Evolutionary conservation across 1,284 basidiomycete species (phyloP), one percentile per base, ranked within the genome.

Genomic region (Phylloboletellus chloephorus): DNA sequence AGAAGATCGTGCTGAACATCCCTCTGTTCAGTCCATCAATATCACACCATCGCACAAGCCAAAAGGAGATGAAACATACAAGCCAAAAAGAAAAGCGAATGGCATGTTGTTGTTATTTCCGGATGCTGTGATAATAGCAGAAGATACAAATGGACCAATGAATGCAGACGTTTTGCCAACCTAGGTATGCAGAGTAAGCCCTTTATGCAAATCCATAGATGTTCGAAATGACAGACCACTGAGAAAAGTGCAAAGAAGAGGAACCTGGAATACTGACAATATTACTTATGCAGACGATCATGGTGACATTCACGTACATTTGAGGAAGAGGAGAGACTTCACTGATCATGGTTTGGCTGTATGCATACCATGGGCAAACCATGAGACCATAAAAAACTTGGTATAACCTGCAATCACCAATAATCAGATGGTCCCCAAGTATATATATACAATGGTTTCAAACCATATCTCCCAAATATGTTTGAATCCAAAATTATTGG

Each of bases 351-450:
- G 86, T 88, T 63, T 88, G 83, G 57, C 80, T 79, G 52, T 86
- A 83, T 22, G 87, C 83, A 60, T 88, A 89, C 85, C 85, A 89
- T 1, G 86, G 86, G 51, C 87, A 88, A 5, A 88, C 82, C 70
- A 85, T 72, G 25, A 88, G 64, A 5, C 86, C 85, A 53, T 85
- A 88, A 57, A 77, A 86, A 4, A 74, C 79, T 52, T 83, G 81
- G 52, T 81, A 83, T 23, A 76, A 47, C 81, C 80, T 55, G 8
- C 8, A 15, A 23, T 20, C 1, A 76, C 40, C n/a, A 26, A 35
- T 10, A 1, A 26, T 44, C 15, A 43, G 22, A 19, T 13, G 10
- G 17, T 24, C 3, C 22, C 6, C 13, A 29, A 22, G 8, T 0
- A 34, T 30, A 28, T 36, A 10, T 19, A 17, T 19, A 17, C 7